phyloP scores from a whole-genome alignment of 2,329 filamentous ascomycete species.

The Pseudocercospora fijiensis region DNA sequence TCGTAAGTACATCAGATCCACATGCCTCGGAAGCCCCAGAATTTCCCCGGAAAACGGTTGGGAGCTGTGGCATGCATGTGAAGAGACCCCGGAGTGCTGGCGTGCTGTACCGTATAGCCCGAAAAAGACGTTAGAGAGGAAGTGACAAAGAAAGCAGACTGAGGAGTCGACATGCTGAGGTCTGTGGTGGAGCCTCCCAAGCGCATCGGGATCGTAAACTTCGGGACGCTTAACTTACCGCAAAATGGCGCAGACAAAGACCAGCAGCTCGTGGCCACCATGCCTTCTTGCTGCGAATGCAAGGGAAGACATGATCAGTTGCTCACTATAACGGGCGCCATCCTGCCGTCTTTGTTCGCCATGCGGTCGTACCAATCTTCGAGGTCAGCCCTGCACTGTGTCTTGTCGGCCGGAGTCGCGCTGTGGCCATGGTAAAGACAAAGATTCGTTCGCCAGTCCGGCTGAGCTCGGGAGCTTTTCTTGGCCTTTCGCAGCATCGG shows the following conservation, averaged over 20 bases:
- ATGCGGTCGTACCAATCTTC: not conserved
- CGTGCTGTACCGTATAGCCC: not conserved
- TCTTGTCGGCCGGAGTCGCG: not conserved
- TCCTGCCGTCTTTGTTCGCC: not conserved
- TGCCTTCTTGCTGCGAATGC: not conserved
- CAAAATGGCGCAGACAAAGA: not conserved
- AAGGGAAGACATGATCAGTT: not conserved
- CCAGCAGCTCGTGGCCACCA: not conserved
- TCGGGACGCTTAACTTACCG: not conserved
- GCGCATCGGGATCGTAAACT: not conserved
- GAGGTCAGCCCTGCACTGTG: not conserved
- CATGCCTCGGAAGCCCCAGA: not conserved
- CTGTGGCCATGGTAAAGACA: slow-evolving; percentile 3
- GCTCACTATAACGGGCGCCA: not conserved
- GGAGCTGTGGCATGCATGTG: not conserved
- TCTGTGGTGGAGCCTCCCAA: not conserved
- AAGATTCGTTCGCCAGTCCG: not conserved
- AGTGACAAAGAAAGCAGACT: too few species aligned
- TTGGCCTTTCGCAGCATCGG: not conserved
- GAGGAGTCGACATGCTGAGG: not conserved
- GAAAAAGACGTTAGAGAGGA: not conserved
- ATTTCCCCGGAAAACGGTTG: not conserved
- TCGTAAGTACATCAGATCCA: not conserved
- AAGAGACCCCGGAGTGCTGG: not conserved
- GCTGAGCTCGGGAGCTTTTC: not conserved